phyloP scores from a whole-genome alignment of 805 yeast species.

The Candida dajiaensis region DNA sequence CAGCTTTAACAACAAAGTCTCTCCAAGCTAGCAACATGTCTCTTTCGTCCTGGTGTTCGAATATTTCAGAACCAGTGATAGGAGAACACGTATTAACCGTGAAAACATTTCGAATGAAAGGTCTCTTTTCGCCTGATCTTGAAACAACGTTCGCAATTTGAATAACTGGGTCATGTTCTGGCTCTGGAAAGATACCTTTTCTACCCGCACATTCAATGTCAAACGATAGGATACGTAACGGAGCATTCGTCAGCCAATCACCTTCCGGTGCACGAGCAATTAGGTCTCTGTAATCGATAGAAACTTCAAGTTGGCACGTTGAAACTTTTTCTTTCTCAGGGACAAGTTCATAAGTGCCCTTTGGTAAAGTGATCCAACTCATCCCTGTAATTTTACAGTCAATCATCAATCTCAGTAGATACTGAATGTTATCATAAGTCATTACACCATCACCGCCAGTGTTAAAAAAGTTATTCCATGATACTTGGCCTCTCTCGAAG shows the following conservation, averaged over 20 bases:
- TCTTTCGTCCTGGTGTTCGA: slow-evolving; percentile 65
- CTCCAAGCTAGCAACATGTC: slow-evolving; percentile 86
- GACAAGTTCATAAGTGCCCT: slow-evolving; percentile 53
- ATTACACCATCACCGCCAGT: slow-evolving; percentile 45
- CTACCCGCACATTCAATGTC: slow-evolving; percentile 99
- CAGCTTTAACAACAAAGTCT: slow-evolving; percentile 75
- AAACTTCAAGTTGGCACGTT: slow-evolving; percentile 80
- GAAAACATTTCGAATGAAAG: slow-evolving; percentile 91
- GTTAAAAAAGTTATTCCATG: slow-evolving; percentile 58
- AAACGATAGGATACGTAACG: slow-evolving; percentile 85
- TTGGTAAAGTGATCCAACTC: slow-evolving; percentile 95
- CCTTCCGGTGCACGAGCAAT: slow-evolving; percentile 86
- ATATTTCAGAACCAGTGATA: slow-evolving; percentile 89
- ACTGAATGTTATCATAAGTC: slow-evolving; percentile 88
- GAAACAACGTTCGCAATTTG: slow-evolving; percentile 96
- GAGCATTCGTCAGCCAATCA: slow-evolving; percentile 90
- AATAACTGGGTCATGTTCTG: slow-evolving; percentile 88
- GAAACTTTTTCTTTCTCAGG: slow-evolving; percentile 43
- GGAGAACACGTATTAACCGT: slow-evolving; percentile 89
- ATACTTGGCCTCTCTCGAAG: slow-evolving; percentile 78
- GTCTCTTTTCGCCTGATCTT: slow-evolving; percentile 73
- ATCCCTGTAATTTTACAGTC: slow-evolving; percentile 92
- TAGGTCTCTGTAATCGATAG: slow-evolving; percentile 60
- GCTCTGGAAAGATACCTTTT: slow-evolving; percentile 93
- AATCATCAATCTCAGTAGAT: slow-evolving; percentile 79